Base-by-base conservation (phyloP, 1,139 yeast genomes). In the Taphrina deformans region DNA sequence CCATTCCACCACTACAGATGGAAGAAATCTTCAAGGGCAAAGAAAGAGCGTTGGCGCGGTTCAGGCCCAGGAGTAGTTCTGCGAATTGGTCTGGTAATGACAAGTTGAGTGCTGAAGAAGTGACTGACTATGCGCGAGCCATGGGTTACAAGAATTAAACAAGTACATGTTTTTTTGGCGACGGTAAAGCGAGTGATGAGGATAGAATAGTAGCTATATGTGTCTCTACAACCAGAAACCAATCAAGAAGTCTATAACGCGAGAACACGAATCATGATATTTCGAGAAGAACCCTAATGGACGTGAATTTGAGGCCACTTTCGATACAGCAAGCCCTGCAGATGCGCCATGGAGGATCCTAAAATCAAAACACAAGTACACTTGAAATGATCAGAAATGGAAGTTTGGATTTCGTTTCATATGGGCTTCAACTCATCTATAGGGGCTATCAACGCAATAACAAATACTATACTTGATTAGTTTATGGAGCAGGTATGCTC, bases 1-100 rank as follows among this genome's bases (percentile, higher is more conserved):
- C 89, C 14, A 82, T 88, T 27, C 87, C 89, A 0, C 84, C 85
- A 2, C 76, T 89, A 66, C 83, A 85, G 55, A 82, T 89, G 74
- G 87, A 83, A 56, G 89, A 86, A 68, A 84, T 89, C 21, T 88
- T 89, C 73, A 82, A 83, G 61, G 75, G 79, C 9, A 52, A 68
- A 41, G 66, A 66, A 10, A 70, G 69, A 24, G 79, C 76, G 50
- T 74, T 79, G 14, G 71, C 79, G 52, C 77, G 80, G 66, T 77
- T 83, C 63, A 78, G 88, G 68, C 82, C 85, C 1, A 79, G 85
- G 65, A 84, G 85, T 29, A 85, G 89, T 1, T 85, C 88, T 1
- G 82, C 85, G 0, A 79, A 79, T 65, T 83, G 86, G 85, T 75
- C 77, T 2, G 77, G 77, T 2, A 72, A 74, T 10, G 86, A 83